phyloP scores from a whole-genome alignment of 768 basidiomycete species.

The Suillus fuscotomentosus region DNA sequence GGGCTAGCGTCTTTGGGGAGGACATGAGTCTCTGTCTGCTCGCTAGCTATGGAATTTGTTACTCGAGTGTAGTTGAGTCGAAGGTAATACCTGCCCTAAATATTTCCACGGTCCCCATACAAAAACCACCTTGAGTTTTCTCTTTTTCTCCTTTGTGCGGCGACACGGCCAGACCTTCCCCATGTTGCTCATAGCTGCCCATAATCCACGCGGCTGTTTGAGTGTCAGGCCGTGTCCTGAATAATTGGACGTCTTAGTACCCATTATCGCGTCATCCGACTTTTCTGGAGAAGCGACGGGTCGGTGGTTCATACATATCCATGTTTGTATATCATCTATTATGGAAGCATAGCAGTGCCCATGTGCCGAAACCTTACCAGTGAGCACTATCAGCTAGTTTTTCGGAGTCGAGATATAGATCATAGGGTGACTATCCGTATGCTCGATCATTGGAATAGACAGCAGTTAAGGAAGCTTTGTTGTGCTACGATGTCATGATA shows the following conservation, averaged over 20 bases:
- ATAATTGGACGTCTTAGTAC: constrained; percentile 79
- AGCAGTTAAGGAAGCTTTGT: no score
- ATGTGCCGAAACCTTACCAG: no score
- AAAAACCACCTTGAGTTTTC: neutral
- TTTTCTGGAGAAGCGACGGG: constrained; percentile 59
- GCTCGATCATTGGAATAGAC: no score
- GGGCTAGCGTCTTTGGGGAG: constrained; percentile 40
- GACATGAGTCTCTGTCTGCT: neutral
- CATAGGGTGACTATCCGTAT: no score
- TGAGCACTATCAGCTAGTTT: no score
- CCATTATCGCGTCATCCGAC: constrained; percentile 53
- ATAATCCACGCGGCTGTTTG: constrained; percentile 67
- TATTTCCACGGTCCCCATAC: constrained; percentile 16
- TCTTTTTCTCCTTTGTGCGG: constrained; percentile 59
- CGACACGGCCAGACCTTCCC: constrained; percentile 80
- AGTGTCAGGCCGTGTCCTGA: constrained; percentile 89
- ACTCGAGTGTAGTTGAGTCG: neutral
- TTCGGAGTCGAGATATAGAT: no score
- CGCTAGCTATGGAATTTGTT: neutral
- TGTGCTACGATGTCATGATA: no score
- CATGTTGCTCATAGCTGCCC: constrained; percentile 86
- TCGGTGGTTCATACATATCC: constrained; percentile 62
- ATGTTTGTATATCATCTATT: no score
- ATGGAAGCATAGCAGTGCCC: no score
- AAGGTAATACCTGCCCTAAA: constrained; percentile 18